Percentiles rank a stretch among this genome's conserved stretches.
Evolutionary conservation across 176 grass and related monocot species (phyloP).

Genomic region (Alopecurus myosuroides): DNA sequence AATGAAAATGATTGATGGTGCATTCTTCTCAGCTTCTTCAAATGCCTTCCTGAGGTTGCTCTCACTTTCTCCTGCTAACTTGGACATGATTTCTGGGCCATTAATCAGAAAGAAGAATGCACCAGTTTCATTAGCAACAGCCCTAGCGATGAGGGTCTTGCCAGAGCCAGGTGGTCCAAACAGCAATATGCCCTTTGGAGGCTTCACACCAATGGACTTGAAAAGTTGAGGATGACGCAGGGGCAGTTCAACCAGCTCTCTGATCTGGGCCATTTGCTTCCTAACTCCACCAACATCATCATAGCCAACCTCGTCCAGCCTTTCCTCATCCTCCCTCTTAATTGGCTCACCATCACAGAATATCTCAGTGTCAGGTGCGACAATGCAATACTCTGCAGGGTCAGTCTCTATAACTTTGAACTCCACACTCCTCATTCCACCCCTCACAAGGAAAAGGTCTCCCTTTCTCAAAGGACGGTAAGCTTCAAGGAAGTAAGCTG

Average conservation of each 20-base stretch:
- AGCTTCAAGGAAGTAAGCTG: constrained; percentile 85
- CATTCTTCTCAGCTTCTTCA: constrained; percentile 92
- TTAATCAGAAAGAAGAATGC: constrained; percentile 91
- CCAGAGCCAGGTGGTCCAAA: constrained; percentile 81
- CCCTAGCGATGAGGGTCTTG: constrained; percentile 75
- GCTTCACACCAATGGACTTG: constrained; percentile 74
- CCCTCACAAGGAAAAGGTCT: constrained; percentile 80
- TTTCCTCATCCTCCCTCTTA: constrained; percentile 85
- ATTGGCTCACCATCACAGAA: constrained; percentile 87
- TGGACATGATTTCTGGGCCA: constrained; percentile 91
- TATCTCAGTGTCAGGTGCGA: constrained; percentile 85
- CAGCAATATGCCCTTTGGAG: constrained; percentile 77
- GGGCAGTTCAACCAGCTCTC: constrained; percentile 57
- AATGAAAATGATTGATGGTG: constrained; percentile 84
- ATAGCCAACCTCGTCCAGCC: constrained; percentile 72
- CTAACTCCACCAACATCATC: constrained; percentile 87
- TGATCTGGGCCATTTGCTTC: constrained; percentile 93
- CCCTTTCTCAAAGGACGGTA: constrained; percentile 81
- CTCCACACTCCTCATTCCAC: constrained; percentile 82
- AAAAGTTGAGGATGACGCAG: constrained; percentile 58
- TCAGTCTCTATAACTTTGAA: constrained; percentile 90
- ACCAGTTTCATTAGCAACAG: constrained; percentile 84
- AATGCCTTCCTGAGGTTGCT: constrained; percentile 87
- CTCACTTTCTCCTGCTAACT: constrained; percentile 84
- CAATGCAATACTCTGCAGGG: constrained; percentile 70